Percentiles rank a stretch among this genome's conserved stretches.
These are phyloP conservation scores for Xylariaceae sp. DNA, from an alignment of 2,329 filamentous ascomycete genomes.

Conservation along the genomic window DNA sequence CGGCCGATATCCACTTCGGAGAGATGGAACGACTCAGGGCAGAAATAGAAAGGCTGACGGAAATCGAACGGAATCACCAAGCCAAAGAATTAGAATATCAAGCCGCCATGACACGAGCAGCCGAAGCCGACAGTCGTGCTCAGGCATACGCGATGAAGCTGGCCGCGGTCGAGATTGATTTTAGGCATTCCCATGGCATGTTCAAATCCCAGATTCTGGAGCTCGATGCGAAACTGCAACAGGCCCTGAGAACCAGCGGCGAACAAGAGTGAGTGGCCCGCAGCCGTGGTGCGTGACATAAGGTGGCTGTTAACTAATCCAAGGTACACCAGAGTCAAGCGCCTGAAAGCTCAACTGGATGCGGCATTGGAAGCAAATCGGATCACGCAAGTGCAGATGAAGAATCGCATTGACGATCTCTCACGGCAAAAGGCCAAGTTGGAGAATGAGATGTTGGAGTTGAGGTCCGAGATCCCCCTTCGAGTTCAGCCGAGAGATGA, in stretches of 20 bases:
- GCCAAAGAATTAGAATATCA: slow-evolving; percentile 57
- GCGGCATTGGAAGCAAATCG: slow-evolving; percentile 45
- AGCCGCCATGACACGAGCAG: slow-evolving; percentile 50
- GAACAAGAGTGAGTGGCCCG: not conserved
- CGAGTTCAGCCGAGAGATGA: slow-evolving; percentile 16
- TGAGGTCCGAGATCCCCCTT: slow-evolving; percentile 34
- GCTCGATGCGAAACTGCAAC: slow-evolving; percentile 39
- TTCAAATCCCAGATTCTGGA: slow-evolving; percentile 45
- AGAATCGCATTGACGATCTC: slow-evolving; percentile 46
- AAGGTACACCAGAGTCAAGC: slow-evolving; percentile 32
- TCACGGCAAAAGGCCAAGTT: slow-evolving; percentile 47
- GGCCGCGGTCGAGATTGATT: slow-evolving; percentile 42
- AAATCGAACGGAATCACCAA: slow-evolving; percentile 57
- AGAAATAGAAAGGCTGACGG: slow-evolving; percentile 56
- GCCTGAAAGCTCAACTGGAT: slow-evolving; percentile 37
- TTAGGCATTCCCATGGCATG: slow-evolving; percentile 37
- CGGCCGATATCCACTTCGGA: slow-evolving; percentile 54
- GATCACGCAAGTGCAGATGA: slow-evolving; percentile 48
- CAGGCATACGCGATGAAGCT: slow-evolving; percentile 56
- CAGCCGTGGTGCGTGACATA: not conserved
- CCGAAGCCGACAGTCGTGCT: slow-evolving; percentile 53
- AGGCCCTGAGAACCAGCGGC: not conserved
- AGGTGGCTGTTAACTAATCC: slow-evolving; percentile 6
- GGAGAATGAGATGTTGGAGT: slow-evolving; percentile 45
- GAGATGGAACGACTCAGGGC: slow-evolving; percentile 55